These are phyloP conservation scores for Globisporangium nodosum DNA, from an alignment of 352 stramenopile species.

Conservation along the genomic window DNA sequence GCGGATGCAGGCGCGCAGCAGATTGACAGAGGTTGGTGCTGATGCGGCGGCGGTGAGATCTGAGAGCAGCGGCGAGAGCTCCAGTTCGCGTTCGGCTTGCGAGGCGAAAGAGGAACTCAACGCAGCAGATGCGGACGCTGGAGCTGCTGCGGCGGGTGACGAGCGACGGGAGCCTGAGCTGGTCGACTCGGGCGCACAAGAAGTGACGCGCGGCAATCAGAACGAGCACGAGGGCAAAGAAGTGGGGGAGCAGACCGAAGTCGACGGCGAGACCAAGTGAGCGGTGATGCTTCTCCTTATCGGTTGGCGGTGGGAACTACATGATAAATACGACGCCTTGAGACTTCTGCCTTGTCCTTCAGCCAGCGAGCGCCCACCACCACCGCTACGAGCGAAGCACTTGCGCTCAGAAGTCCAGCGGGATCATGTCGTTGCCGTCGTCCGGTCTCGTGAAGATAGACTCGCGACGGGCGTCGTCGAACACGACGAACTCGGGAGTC, in stretches of 20 bases:
- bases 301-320: neutral
- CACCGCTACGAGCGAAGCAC: neutral
- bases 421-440: slow-evolving; percentile 53
- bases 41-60: neutral
- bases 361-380: too few species aligned
- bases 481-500: slow-evolving; percentile 40
- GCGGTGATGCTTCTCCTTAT: neutral
- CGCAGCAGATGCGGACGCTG: neutral
- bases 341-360: too few species aligned
- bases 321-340: neutral
- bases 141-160: too few species aligned
- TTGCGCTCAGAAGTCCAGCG: slow-evolving; percentile 28
- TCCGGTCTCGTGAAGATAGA: slow-evolving; percentile 22
- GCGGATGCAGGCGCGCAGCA: neutral
- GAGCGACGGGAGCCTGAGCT: slow-evolving; percentile 13
- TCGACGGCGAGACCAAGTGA: slow-evolving; percentile 2
- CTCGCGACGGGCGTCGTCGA: slow-evolving; percentile 24
- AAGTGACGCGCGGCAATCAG: neutral
- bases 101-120: neutral
- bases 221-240: slow-evolving; percentile 2
- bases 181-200: neutral
- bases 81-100: neutral
- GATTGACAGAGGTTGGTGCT: too few species aligned
- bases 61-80: neutral
- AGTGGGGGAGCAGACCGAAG: neutral